Evolutionary conservation across 192 early-diverging fungal genomes (phyloP).

Genomic region (Backusella macrospora): DNA sequence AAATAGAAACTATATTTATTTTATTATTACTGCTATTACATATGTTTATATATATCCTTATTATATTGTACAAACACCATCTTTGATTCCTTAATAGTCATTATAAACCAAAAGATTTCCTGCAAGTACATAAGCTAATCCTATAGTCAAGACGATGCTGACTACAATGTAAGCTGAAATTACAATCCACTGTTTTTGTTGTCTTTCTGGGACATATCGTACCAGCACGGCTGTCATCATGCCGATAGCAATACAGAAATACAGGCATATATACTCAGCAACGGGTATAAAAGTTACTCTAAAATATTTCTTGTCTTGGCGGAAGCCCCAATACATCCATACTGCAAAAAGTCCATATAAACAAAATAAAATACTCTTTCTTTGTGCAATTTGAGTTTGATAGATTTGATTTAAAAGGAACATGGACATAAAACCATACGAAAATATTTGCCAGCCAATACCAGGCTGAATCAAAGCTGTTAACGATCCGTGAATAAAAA

Average conservation of each 20-base stretch:
- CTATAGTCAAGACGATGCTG: background rate
- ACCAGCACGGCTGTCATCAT: background rate
- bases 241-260: constrained; percentile 11
- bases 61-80: background rate
- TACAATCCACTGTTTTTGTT: constrained; percentile 1
- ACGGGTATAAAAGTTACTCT: constrained; percentile 30
- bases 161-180: background rate
- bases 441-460: constrained; percentile 36
- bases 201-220: background rate
- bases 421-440: constrained; percentile 32
- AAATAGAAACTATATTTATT: no score
- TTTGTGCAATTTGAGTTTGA: constrained; percentile 4
- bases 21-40: no score
- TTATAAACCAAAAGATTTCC: constrained; percentile 30
- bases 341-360: constrained; percentile 18
- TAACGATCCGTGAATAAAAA: constrained; percentile 34
- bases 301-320: constrained; percentile 26
- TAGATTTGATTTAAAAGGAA: constrained; percentile 39
- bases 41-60: background rate
- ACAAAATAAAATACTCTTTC: background rate
- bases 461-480: constrained; percentile 42
- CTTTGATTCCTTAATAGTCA: constrained; percentile 23
- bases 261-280: constrained; percentile 22
- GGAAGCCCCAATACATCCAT: constrained; percentile 18
- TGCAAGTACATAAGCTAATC: constrained; percentile 23